A percentile compares a stretch with the other conserved stretches of the same genome.
Evolutionary conservation across 352 stramenopile species (phyloP).

Genomic region (Phytophthora pini): DNA sequence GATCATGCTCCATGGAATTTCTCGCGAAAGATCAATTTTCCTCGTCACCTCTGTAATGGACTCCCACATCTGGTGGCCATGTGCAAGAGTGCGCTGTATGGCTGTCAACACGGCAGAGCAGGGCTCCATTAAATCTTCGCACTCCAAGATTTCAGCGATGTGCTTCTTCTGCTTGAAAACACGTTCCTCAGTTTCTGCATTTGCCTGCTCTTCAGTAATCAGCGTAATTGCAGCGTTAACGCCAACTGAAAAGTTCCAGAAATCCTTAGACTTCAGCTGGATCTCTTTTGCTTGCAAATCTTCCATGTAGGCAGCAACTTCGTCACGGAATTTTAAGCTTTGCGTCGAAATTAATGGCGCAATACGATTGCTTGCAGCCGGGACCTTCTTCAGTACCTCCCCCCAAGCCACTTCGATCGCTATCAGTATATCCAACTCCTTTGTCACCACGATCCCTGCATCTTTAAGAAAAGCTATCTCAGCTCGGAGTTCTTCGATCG

Average conservation of each 20-base stretch:
- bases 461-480: slow-evolving; percentile 75
- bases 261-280: slow-evolving; percentile 56
- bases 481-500: slow-evolving; percentile 71
- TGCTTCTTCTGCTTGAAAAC: slow-evolving; percentile 76
- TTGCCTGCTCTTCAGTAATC: slow-evolving; percentile 48
- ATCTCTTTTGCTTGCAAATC: slow-evolving; percentile 70
- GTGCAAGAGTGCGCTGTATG: slow-evolving; percentile 82
- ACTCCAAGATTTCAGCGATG: slow-evolving; percentile 94
- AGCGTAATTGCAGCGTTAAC: slow-evolving; percentile 45
- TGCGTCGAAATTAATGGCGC: slow-evolving; percentile 68
- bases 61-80: slow-evolving; percentile 87
- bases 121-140: slow-evolving; percentile 88
- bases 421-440: slow-evolving; percentile 62
- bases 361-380: slow-evolving; percentile 68
- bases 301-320: slow-evolving; percentile 88
- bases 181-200: slow-evolving; percentile 43
- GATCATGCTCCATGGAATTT: slow-evolving; percentile 93
- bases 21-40: slow-evolving; percentile 90
- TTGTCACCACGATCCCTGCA: slow-evolving; percentile 56
- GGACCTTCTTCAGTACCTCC: slow-evolving; percentile 72
- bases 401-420: slow-evolving; percentile 64
- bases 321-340: slow-evolving; percentile 65
- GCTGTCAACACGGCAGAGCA: slow-evolving; percentile 70
- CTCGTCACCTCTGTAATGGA: slow-evolving; percentile 86
- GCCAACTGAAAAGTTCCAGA: slow-evolving; percentile 69